Evolutionary conservation across 805 yeast species (phyloP), one percentile per base, ranked within the genome.

Genomic region (Grigorovia transvaalensis): DNA sequence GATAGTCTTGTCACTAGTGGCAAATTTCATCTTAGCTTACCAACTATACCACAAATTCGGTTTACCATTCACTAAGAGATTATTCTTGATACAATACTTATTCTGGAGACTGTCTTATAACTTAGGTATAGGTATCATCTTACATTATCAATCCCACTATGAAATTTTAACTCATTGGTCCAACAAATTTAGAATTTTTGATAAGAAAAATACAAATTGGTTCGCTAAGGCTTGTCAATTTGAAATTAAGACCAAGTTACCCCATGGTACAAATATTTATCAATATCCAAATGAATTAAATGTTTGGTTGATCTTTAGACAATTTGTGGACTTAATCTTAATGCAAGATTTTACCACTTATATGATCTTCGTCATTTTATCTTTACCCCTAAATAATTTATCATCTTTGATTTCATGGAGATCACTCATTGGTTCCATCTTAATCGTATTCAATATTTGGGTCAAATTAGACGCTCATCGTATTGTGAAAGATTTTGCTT

Each of bases 381-480:
- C 71, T 40, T 69, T 74, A 51, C 73, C 68, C 20, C 60, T 62
- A 35, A 62, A 61, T 33, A 84, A 81, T 59, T 56, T 71, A 1
- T 55, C 69, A 42, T 67, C 73, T 57, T 62, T 82, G 48, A 71
- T 77, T 17, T 65, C 69, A 53, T 65, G 78, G 38, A 74, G 89
- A 60, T 70, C 85, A 63, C 50, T 70, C 1, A 67, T 81, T 15
- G 95, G 95, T n/a, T 58, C 74, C 1, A 56, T 70, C 5, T 74
- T 87, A 58, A 80, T 86, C 54, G 53, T 84, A 18, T 85, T 88
- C 71, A 87, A 87, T 62, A 72, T 84, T 30, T 84, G 93, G 89
- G 95, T 87, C 47, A 87, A 87, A 65, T 70, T 86, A 23, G 90
- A 88, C 65, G 95, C 95, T 38, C 96, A 87, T 65, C 77, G 89